These are phyloP conservation scores for Epichloe coenophiala DNA, from an alignment of 2,329 filamentous ascomycete species.

Conservation along the genomic window DNA sequence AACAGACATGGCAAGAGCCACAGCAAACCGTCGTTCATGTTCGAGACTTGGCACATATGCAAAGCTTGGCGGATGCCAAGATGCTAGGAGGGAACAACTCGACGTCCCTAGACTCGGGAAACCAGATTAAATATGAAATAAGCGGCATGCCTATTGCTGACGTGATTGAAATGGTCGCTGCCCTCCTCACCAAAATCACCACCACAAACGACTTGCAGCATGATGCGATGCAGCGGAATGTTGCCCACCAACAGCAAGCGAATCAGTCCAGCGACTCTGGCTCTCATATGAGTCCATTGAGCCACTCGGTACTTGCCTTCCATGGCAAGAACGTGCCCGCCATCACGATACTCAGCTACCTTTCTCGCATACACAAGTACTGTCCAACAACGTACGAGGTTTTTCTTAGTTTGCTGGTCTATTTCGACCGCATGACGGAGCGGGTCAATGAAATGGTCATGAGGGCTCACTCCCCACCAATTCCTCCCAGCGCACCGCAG, in stretches of 20 bases:
- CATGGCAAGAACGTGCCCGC: conserved; percentile 96
- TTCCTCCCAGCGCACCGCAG: conserved; percentile 3
- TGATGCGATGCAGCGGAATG: conserved; percentile 69
- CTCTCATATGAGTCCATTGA: conserved; percentile 47
- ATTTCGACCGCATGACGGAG: conserved; percentile 98
- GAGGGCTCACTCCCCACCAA: conserved; percentile 27
- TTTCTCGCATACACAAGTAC: conserved; percentile 95
- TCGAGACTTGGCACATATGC: conserved; percentile 80
- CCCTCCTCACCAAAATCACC: conserved; percentile 90
- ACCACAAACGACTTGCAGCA: conserved; percentile 92
- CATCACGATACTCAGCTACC: conserved; percentile 91
- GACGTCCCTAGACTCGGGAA: conserved; percentile 33
- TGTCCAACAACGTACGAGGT: conserved; percentile 98
- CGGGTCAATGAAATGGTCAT: conserved; percentile 73
- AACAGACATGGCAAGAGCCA: conserved; percentile 11
- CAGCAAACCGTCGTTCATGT: conserved; percentile 56
- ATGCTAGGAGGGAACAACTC: conserved; percentile 39
- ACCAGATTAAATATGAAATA: conserved; percentile 70
- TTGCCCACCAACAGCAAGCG: conserved; percentile 43
- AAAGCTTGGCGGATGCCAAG: conserved; percentile 73
- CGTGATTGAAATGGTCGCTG: conserved; percentile 98
- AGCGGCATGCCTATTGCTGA: conserved; percentile 95
- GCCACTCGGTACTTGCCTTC: conserved; percentile 71
- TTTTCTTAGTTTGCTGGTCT: conserved; percentile 86
- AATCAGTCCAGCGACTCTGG: conserved; percentile 32